Base-by-base conservation (phyloP, 495 filamentous ascomycete genomes). In the Hypoxylon fuscum region DNA sequence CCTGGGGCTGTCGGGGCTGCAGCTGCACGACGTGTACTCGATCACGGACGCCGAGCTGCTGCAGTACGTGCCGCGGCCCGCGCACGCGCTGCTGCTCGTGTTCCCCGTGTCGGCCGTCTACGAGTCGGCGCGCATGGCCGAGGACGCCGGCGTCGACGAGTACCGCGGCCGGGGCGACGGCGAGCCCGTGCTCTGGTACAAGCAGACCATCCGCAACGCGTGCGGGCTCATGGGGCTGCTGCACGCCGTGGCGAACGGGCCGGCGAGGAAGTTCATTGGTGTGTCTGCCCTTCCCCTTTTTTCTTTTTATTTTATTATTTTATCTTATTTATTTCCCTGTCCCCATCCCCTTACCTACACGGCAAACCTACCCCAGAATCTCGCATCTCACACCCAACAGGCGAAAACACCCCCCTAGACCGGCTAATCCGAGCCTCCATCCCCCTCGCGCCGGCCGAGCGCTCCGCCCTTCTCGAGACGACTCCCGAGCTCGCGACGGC, bases 141-240 rank as follows among this genome's bases (percentile, higher is more conserved):
- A 93, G 74, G 89, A 95, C 73, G 73, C 79, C 29, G 75, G 83
- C 25, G 63, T 75, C 11, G 1, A 46, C 5, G 79, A 81, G 34
- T 74, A 77, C 62, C 17, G 32, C 22, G 69, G 68, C 25, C 48
- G 44, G 31, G 82, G 77, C 20, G 69, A 66, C 5, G 69, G 63
- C 15, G 78, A 83, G 58, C 79, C 79, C 37, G 73, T 83, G 11
- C 81, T 93, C 46, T 96, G 93, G 93, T 96, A 91, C 78, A 88
- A 90, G 68, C 93, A 97, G 65, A 96, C 91, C 0, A 97, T 97
- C 71, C 81, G 86, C 44, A 86, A 96, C 72, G 88, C 91, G 2
- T 97, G 93, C 75, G 93, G 93, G 1, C 81, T 91, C 43, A 93
- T 95, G 74, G 92, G 88, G 0, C 76, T 96, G 2, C 74, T 96